Percentiles rank a stretch among this genome's conserved stretches.
Conservation (phyloP, 1,139 yeast species). For the Geotrichum restrictum region DNA sequence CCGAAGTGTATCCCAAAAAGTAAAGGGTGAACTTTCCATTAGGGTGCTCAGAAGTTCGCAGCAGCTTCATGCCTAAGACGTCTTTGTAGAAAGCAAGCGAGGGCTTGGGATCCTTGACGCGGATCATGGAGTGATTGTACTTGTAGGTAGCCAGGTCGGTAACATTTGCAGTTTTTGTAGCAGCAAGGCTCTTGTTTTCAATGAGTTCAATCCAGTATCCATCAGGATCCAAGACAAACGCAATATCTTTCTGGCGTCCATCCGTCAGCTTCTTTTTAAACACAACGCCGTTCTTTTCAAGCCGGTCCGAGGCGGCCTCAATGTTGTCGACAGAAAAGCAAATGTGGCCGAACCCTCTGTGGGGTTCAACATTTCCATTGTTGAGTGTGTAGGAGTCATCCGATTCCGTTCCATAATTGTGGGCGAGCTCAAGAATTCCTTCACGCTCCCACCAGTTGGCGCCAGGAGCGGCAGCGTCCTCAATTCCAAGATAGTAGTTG, state of each 20-base stretch:
- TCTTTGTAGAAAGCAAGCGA: conserved; percentile 74
- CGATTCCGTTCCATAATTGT: conserved; percentile 68
- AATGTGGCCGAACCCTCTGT: conserved; percentile 91
- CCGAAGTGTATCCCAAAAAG: conserved; percentile 65
- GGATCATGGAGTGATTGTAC: conserved; percentile 88
- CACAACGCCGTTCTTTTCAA: conserved; percentile 55
- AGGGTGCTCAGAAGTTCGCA: conserved; percentile 53
- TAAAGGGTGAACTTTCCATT: conserved; percentile 79
- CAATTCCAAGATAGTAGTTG: conserved; percentile 64
- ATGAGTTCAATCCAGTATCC: conserved; percentile 95
- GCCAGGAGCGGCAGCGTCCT: conserved; percentile 45
- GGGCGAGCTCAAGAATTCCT: conserved; percentile 82
- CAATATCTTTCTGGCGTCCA: conserved; percentile 89
- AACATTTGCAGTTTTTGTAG: conserved; percentile 23
- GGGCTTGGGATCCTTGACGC: conserved; percentile 77
- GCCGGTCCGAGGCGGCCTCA: conserved; percentile 52
- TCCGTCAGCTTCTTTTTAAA: conserved; percentile 82
- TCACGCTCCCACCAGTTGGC: conserved; percentile 56
- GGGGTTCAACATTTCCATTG: conserved; percentile 79
- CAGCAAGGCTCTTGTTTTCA: conserved; percentile 50
- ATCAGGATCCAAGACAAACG: conserved; percentile 91
- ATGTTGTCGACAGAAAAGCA: conserved; percentile 84
- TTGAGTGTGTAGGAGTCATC: conserved; percentile 57
- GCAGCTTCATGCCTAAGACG: conserved; percentile 73
- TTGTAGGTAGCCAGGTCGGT: conserved; percentile 46